A percentile compares a stretch with the other conserved stretches of the same genome.
phyloP scores from a whole-genome alignment of 2,329 filamentous ascomycete genomes.

The Fusarium albidum region DNA sequence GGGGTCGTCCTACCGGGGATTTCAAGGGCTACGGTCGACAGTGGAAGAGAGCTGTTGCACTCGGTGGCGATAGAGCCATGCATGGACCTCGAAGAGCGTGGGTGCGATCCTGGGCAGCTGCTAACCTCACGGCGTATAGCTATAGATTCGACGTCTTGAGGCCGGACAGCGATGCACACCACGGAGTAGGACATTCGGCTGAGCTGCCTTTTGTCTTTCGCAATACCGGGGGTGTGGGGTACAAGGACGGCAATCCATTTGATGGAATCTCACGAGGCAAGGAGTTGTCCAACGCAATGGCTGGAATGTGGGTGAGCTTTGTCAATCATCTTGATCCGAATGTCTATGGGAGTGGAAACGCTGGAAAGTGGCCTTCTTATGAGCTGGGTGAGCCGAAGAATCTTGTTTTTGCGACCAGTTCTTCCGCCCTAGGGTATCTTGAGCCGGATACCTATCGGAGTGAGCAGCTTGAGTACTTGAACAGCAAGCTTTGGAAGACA shows the following conservation, averaged over 20 bases:
- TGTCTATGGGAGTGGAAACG: slow-evolving; percentile 10
- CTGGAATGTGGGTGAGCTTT: slow-evolving; percentile 29
- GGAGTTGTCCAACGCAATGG: neutral
- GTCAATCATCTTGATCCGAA: slow-evolving; percentile 12
- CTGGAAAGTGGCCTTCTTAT: slow-evolving; percentile 14
- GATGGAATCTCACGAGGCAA: too few species aligned
- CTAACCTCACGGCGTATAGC: slow-evolving; percentile 13
- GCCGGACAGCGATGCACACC: slow-evolving; percentile 10
- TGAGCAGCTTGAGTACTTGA: slow-evolving; percentile 26
- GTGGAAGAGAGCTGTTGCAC: slow-evolving; percentile 24
- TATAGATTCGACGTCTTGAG: slow-evolving; percentile 27
- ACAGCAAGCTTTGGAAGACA: slow-evolving; percentile 23
- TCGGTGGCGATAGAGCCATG: slow-evolving; percentile 26
- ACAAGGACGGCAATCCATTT: too few species aligned
- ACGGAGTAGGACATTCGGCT: slow-evolving; percentile 20
- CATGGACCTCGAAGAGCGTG: slow-evolving; percentile 22
- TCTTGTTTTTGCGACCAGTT: slow-evolving; percentile 21
- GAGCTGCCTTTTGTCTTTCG: slow-evolving; percentile 24
- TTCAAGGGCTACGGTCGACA: slow-evolving; percentile 16
- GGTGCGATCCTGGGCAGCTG: slow-evolving; percentile 14
- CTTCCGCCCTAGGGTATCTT: slow-evolving; percentile 7
- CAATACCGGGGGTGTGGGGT: neutral
- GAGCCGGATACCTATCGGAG: slow-evolving; percentile 17
- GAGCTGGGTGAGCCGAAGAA: neutral
- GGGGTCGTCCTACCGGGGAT: slow-evolving; percentile 3